These are phyloP conservation scores for Evernia prunastri DNA, from an alignment of 495 filamentous ascomycete genomes.

Conservation along the genomic window DNA sequence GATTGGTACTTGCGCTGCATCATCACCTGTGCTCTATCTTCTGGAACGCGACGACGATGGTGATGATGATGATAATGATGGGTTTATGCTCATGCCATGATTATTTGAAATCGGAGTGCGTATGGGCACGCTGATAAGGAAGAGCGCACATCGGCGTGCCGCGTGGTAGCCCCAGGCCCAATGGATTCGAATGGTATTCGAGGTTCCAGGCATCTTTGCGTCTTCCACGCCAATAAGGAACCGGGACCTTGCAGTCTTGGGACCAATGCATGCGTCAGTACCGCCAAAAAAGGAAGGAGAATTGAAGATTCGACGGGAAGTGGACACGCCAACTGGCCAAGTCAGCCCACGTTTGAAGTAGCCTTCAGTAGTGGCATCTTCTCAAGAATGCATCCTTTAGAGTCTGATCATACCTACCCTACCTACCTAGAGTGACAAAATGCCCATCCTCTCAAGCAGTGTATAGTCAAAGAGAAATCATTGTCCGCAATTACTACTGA, in stretches of 20 bases:
- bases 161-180: not conserved
- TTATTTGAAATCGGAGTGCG: not conserved
- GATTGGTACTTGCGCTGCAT: not conserved
- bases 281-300: not conserved
- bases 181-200: not conserved
- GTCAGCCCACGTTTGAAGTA: conserved; percentile 2
- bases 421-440: too few species aligned
- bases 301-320: conserved; percentile 1
- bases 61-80: not conserved
- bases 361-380: not conserved
- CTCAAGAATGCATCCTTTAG: not conserved
- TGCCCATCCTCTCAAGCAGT: too few species aligned
- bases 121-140: not conserved
- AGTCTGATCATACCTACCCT: not conserved
- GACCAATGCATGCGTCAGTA: not conserved
- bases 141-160: not conserved
- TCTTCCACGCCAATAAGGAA: not conserved
- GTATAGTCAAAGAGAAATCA: too few species aligned
- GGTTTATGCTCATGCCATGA: not conserved
- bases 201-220: not conserved
- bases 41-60: not conserved
- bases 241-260: conserved; percentile 1
- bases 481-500: too few species aligned
- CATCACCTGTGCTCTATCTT: not conserved
- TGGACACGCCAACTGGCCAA: conserved; percentile 1